Conservation (phyloP, 2,329 filamentous ascomycete genomes). For the Talaromyces sp. region DNA sequence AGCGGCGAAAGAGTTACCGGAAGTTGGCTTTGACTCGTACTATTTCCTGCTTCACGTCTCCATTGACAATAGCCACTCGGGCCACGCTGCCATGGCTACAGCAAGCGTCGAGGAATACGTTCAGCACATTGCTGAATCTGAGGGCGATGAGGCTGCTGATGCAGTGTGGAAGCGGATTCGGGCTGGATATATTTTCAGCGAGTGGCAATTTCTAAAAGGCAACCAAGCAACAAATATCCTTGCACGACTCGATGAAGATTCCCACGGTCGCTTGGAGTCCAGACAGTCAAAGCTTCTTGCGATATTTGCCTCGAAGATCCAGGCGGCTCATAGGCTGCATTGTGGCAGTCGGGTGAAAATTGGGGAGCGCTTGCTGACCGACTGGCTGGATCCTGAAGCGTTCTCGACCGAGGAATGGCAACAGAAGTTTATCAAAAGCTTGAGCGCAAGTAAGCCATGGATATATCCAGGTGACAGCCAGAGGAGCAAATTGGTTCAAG, state of each 20-base stretch:
- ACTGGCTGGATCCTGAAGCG: constrained; percentile 44
- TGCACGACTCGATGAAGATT: constrained; percentile 1
- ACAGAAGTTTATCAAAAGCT: constrained; percentile 36
- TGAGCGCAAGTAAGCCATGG: constrained; percentile 43
- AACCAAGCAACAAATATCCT: constrained; percentile 6
- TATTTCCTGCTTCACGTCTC: constrained; percentile 54
- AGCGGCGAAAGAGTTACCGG: constrained; percentile 45
- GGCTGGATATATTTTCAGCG: constrained; percentile 41
- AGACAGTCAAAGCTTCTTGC: constrained; percentile 24
- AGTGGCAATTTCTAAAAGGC: constrained; percentile 26
- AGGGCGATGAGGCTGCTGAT: constrained; percentile 33
- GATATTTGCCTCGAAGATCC: constrained; percentile 43
- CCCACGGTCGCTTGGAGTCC: constrained; percentile 19
- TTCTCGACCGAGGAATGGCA: constrained; percentile 32
- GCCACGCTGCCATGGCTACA: constrained; percentile 51
- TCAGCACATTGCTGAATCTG: constrained; percentile 26
- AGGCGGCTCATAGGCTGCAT: constrained; percentile 43
- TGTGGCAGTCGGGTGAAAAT: constrained; percentile 42
- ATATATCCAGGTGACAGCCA: constrained; percentile 41
- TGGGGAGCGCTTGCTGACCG: constrained; percentile 37
- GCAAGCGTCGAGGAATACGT: constrained; percentile 43
- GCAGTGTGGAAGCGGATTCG: constrained; percentile 45
- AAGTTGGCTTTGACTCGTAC: constrained; percentile 45
- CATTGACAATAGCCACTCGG: constrained; percentile 52
- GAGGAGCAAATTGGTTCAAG: constrained; percentile 44